A percentile compares a stretch with the other conserved stretches of the same genome.
phyloP scores from a whole-genome alignment of 129 eudicot genomes.

The Artemisia annua region DNA sequence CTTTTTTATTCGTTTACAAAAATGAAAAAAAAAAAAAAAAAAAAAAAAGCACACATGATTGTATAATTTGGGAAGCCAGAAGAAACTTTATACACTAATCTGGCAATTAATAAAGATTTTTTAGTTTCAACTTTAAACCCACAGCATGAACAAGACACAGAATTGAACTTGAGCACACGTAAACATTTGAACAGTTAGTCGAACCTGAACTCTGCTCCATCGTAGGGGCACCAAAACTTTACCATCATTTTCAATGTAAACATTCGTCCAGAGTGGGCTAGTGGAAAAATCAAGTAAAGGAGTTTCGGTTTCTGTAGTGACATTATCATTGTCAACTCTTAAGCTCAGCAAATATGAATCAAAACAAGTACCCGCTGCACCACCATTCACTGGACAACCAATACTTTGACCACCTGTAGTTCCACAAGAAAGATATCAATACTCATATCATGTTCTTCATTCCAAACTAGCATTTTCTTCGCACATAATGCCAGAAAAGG shows the following conservation, averaged over 20 bases:
- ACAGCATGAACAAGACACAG: neutral
- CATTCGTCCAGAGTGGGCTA: constrained; percentile 91
- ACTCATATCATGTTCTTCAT: constrained; percentile 9
- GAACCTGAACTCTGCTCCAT: constrained; percentile 98
- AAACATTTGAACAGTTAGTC: neutral
- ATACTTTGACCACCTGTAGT: constrained; percentile 79
- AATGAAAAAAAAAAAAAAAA: neutral
- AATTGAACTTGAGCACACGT: neutral
- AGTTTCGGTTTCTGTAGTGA: constrained; percentile 93
- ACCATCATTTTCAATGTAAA: constrained; percentile 76
- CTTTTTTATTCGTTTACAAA: neutral
- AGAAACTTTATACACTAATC: neutral
- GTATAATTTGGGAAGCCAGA: neutral
- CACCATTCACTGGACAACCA: constrained; percentile 81
- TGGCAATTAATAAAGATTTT: neutral
- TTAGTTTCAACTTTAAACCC: neutral
- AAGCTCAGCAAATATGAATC: constrained; percentile 84
- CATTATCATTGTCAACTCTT: constrained; percentile 81
- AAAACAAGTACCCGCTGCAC: constrained; percentile 94
- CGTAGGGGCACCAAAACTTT: constrained; percentile 91
- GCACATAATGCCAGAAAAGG: neutral
- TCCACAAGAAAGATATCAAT: constrained; percentile 4
- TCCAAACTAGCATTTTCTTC: constrained; percentile 17
- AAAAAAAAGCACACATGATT: neutral
- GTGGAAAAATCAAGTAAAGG: constrained; percentile 94